Evolutionary conservation across 257 asterid species (phyloP), one percentile per base, ranked within the genome.

Genomic region (Fraxinus cuspidata): DNA sequence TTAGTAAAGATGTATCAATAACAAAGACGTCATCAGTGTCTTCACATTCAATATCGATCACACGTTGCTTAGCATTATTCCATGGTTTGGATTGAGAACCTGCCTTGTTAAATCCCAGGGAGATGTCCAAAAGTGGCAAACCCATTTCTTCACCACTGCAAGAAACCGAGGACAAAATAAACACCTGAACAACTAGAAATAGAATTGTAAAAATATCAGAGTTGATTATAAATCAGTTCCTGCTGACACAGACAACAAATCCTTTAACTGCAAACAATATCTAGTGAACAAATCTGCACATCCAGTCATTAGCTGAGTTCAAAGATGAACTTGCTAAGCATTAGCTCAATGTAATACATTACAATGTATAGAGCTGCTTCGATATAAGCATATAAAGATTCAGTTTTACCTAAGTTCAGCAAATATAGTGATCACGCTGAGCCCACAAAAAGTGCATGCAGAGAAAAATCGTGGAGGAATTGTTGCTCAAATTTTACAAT

Each of bases 101-200:
- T 19, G 65, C 75, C 77, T 40, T 78, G 60, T 79, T 83, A 72
- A 80, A 51, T 75, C 76, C 69, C 77, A 76, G 68, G 7, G 77
- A 66, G 65, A 79, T 68, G 77, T 87, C 86, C 86, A 86, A 71
- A 56, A 29, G 15, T 19, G 93, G 73, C 15, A 92, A 91, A 58
- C 96, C 97, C 76, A 87, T 86, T 51, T 92, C 90, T 79, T 84
- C 73, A 23, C 99, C 99, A 77, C 99, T 96, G 84, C 78, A 82
- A 79, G 73, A 37, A 84, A 77, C 37, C 37, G 63, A 53, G 71
- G 13, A 80, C 37, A 83, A n/a, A 37, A 51, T 10, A 65, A 0
- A 72, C 42, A 44, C 49, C 35, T 78, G 37, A 21, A 67, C 72
- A 37, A 80, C 7, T 11, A 38, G 27, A 37, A 42, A 49, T 28